phyloP scores from a whole-genome alignment of 148 eudicot genomes.

The Rhododendron simsii region DNA sequence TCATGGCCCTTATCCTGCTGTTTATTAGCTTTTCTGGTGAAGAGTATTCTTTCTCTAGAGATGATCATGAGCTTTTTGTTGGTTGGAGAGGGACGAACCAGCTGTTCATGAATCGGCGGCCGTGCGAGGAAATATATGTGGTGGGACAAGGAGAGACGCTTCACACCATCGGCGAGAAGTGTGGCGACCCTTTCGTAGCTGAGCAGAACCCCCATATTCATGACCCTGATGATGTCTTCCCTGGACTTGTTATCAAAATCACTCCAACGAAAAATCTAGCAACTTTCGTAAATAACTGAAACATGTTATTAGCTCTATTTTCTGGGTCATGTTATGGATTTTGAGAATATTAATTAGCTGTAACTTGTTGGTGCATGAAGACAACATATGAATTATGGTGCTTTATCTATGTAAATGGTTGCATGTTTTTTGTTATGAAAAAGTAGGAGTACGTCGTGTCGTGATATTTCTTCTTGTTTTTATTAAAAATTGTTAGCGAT shows the following conservation, averaged over 20 bases:
- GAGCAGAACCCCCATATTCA: constrained; percentile 25
- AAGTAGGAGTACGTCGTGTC: background rate
- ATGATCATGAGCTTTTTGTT: background rate
- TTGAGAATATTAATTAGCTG: background rate
- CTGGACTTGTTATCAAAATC: constrained; percentile 25
- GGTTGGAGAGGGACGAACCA: background rate
- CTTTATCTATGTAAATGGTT: background rate
- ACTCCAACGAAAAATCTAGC: constrained; percentile 3
- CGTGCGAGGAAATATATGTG: constrained; percentile 15
- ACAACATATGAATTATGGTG: background rate
- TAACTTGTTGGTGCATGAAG: background rate
- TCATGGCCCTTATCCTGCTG: background rate
- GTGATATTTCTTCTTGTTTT: background rate
- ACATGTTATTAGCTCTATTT: background rate
- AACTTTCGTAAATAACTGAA: background rate
- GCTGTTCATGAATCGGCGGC: background rate
- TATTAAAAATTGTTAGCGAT: too few species aligned
- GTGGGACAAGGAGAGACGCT: constrained; percentile 22
- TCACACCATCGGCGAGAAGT: constrained; percentile 23
- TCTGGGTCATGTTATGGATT: background rate
- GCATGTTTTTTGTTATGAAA: background rate
- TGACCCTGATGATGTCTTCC: constrained; percentile 21
- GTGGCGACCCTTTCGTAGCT: constrained; percentile 15
- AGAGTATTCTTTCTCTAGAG: background rate
- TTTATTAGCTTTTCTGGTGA: background rate